phyloP scores from a whole-genome alignment of 2,329 filamentous ascomycete genomes.

The Lasiodiplodia theobromae region DNA sequence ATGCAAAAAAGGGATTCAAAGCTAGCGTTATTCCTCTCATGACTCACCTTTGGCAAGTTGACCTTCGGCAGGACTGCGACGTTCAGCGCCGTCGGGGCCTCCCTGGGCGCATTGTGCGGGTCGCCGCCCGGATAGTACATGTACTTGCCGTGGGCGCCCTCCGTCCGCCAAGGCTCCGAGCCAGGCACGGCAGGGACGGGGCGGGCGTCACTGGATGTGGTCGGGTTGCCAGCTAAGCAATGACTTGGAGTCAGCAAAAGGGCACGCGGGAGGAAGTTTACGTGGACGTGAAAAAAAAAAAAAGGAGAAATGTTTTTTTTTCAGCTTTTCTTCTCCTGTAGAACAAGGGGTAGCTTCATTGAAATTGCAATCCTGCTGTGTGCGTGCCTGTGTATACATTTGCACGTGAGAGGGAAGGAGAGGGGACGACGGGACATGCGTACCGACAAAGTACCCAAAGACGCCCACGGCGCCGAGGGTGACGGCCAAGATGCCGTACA shows the following conservation, averaged over 20 bases:
- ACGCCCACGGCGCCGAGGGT: background rate
- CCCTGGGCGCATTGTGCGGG: constrained; percentile 70
- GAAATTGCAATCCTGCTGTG: too few species aligned
- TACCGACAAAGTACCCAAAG: constrained; percentile 10
- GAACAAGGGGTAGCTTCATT: too few species aligned
- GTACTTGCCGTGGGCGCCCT: constrained; percentile 66
- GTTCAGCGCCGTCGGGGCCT: constrained; percentile 94
- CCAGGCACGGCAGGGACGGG: constrained; percentile 42
- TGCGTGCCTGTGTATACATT: background rate
- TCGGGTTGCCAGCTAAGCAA: constrained; percentile 9
- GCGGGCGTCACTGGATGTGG: background rate
- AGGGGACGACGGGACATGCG: background rate
- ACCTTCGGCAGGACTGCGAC: constrained; percentile 93
- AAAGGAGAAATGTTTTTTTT: too few species aligned
- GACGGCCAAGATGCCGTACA: constrained; percentile 4
- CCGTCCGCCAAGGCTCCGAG: constrained; percentile 94
- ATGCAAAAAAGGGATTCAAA: background rate
- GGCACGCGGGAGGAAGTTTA: too few species aligned
- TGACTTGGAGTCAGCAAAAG: too few species aligned
- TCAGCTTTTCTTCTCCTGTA: too few species aligned
- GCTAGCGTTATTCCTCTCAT: too few species aligned
- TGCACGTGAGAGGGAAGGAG: background rate
- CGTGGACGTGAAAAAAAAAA: too few species aligned
- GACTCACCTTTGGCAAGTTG: constrained; percentile 75
- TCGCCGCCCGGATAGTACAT: constrained; percentile 80